Conservation (phyloP, 768 basidiomycete genomes). For the Suillus fuscotomentosus region DNA sequence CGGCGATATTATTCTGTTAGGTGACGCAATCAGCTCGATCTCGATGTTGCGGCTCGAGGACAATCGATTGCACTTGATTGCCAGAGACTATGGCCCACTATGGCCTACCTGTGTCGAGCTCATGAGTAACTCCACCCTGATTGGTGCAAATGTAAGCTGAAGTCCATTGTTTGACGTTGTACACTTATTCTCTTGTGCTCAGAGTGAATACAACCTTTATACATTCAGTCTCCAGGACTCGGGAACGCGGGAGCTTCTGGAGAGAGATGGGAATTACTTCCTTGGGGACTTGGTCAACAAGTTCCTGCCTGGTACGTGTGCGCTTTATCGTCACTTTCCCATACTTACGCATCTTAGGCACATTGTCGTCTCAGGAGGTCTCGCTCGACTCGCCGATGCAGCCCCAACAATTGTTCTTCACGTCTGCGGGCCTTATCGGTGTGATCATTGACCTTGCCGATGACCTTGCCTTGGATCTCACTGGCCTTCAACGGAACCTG, state of each 20-base stretch:
- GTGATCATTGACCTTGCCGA: slow-evolving; percentile 61
- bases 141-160: slow-evolving; percentile 72
- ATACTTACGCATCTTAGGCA: slow-evolving; percentile 41
- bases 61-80: slow-evolving; percentile 49
- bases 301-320: slow-evolving; percentile 58
- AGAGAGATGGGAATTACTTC: slow-evolving; percentile 68
- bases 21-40: slow-evolving; percentile 80
- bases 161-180: slow-evolving; percentile 7
- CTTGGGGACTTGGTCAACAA: slow-evolving; percentile 77
- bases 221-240: slow-evolving; percentile 52
- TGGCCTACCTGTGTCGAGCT: slow-evolving; percentile 72
- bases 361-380: slow-evolving; percentile 45
- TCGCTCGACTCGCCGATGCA: slow-evolving; percentile 41
- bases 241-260: slow-evolving; percentile 46
- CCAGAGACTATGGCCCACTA: slow-evolving; percentile 72
- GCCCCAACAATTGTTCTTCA: slow-evolving; percentile 71
- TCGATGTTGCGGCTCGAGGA: slow-evolving; percentile 58
- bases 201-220: slow-evolving; percentile 71
- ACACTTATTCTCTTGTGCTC: slow-evolving; percentile 11
- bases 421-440: slow-evolving; percentile 78
- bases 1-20: slow-evolving; percentile 58
- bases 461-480: slow-evolving; percentile 55
- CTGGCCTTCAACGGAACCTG: slow-evolving; percentile 76
- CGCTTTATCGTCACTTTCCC: background rate
- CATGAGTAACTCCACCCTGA: slow-evolving; percentile 49